Evolutionary conservation across 495 filamentous ascomycete genomes (phyloP).

Genomic region (Talaromyces trachyspermus): DNA sequence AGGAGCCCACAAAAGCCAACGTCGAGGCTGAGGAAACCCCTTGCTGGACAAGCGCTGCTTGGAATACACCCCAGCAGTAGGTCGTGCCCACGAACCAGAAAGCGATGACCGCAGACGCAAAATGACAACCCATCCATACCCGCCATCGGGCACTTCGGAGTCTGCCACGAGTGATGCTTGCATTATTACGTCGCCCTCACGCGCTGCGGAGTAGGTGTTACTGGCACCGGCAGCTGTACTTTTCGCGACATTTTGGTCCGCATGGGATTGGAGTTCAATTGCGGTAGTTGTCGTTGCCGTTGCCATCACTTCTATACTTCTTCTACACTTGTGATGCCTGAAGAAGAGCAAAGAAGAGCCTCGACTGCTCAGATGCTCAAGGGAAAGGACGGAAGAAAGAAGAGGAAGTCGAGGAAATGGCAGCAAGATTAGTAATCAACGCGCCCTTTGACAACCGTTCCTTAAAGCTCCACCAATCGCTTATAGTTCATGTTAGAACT

Average conservation of each 20-base stretch:
- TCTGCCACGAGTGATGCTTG: slow-evolving; percentile 42
- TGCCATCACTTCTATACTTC: too few relatives aligned
- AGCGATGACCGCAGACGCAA: slow-evolving; percentile 39
- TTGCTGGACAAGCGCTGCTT: slow-evolving; percentile 43
- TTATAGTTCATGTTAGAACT: too few relatives aligned
- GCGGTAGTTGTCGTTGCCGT: slow-evolving; percentile 4
- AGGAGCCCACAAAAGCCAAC: slow-evolving; percentile 52
- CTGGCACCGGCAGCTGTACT: background rate
- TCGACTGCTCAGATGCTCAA: too few relatives aligned
- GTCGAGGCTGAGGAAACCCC: slow-evolving; percentile 39
- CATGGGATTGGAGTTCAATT: slow-evolving; percentile 4
- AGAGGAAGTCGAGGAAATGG: too few relatives aligned
- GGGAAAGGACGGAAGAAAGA: too few relatives aligned
- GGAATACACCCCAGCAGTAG: slow-evolving; percentile 52
- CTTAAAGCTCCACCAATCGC: too few relatives aligned
- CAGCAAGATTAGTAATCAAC: too few relatives aligned
- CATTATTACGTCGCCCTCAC: slow-evolving; percentile 32
- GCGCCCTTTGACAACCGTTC: too few relatives aligned
- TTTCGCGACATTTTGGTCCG: slow-evolving; percentile 5
- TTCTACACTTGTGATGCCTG: too few relatives aligned
- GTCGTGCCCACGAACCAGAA: slow-evolving; percentile 49
- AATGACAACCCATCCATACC: slow-evolving; percentile 54
- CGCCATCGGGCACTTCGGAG: slow-evolving; percentile 47
- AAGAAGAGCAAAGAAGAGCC: too few relatives aligned
- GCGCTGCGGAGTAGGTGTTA: background rate